A percentile compares a stretch with the other conserved stretches of the same genome.
Evolutionary conservation across 2,329 filamentous ascomycete genomes (phyloP).

Genomic region (Neonectria punicea): DNA sequence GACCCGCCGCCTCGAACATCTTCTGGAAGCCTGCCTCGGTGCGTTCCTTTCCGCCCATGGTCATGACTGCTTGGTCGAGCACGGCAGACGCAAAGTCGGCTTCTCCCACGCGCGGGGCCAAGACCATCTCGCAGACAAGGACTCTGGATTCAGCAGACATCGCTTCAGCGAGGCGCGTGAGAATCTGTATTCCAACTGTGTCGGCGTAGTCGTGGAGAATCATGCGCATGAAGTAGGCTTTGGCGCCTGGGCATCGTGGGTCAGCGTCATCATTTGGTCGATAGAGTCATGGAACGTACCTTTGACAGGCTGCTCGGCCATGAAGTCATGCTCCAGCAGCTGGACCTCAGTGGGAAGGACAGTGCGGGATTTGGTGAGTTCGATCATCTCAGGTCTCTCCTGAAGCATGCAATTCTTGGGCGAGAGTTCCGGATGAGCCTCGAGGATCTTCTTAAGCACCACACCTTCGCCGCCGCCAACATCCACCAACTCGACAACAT

Average conservation of each 20-base stretch:
- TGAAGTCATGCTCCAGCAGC: conserved; percentile 45
- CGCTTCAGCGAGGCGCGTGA: conserved; percentile 41
- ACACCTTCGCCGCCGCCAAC: conserved; percentile 46
- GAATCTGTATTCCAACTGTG: conserved; percentile 40
- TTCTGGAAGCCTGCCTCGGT: conserved; percentile 43
- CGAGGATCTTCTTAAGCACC: conserved; percentile 45
- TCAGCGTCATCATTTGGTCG: background rate
- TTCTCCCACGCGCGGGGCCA: conserved; percentile 44
- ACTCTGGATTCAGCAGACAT: conserved; percentile 45
- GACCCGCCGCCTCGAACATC: conserved; percentile 44
- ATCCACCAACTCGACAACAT: conserved; percentile 44
- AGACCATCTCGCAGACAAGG: conserved; percentile 48
- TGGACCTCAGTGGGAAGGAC: conserved; percentile 35
- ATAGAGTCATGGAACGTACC: conserved; percentile 22
- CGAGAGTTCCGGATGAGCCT: conserved; percentile 40
- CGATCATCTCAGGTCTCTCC: conserved; percentile 41
- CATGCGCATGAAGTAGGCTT: conserved; percentile 49
- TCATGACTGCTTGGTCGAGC: conserved; percentile 48
- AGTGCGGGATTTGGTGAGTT: conserved; percentile 33
- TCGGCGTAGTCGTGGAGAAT: conserved; percentile 49
- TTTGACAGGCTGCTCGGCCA: conserved; percentile 44
- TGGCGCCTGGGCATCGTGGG: conserved; percentile 39
- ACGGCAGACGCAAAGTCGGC: conserved; percentile 45
- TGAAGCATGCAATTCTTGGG: conserved; percentile 42
- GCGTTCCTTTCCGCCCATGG: conserved; percentile 49